phyloP scores from a whole-genome alignment of 2,329 filamentous ascomycete species.

The Hirsutella minnesotensis region DNA sequence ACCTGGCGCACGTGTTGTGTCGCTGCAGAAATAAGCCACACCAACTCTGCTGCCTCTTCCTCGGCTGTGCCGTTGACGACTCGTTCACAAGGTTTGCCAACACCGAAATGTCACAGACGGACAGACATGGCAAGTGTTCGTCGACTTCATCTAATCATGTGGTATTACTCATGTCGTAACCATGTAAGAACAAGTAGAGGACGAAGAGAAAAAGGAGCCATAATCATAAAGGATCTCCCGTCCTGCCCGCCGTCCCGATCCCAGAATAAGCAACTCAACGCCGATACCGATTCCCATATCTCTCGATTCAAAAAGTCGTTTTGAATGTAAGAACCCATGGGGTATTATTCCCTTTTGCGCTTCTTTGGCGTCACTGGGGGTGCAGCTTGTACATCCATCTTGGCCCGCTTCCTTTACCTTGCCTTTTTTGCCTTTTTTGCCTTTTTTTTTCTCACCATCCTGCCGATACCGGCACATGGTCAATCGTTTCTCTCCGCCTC shows the following conservation, averaged over 20 bases:
- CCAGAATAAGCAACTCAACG: neutral
- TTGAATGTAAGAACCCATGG: neutral
- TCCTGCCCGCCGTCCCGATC: neutral
- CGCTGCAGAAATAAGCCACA: no score
- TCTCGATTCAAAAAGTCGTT: no score
- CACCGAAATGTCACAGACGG: no score
- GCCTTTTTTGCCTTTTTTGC: neutral
- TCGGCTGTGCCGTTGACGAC: no score
- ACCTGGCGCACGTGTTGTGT: no score
- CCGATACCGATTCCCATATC: no score
- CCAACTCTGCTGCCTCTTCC: no score
- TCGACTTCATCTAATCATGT: conserved; percentile 4
- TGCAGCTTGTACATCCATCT: neutral
- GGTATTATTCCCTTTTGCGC: neutral
- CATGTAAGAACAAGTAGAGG: neutral
- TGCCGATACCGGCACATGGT: conserved; percentile 20
- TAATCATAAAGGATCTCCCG: neutral
- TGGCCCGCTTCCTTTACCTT: no score
- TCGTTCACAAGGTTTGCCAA: no score
- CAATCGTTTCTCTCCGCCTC: conserved; percentile 22
- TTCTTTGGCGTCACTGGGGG: neutral
- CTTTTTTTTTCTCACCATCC: conserved; percentile 13
- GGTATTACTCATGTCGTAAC: conserved; percentile 6
- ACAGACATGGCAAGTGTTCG: no score
- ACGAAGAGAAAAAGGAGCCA: neutral